phyloP scores from a whole-genome alignment of 495 filamentous ascomycete species.

The Parathielavia hyrcaniae region DNA sequence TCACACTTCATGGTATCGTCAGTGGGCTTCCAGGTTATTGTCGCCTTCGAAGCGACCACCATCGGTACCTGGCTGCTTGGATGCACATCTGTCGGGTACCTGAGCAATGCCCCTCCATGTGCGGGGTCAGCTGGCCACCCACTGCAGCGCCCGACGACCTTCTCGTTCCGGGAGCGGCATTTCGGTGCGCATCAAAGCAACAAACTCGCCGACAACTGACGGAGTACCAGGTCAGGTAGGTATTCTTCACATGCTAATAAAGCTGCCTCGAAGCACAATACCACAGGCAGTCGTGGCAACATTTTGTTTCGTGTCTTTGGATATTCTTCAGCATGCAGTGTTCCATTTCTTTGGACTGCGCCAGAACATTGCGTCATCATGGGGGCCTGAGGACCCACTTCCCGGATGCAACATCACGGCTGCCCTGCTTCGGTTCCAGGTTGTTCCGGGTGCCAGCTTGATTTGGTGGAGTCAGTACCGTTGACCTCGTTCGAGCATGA shows the following conservation, averaged over 20 bases:
- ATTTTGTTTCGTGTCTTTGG: neutral
- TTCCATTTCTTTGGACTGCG: neutral
- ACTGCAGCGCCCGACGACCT: neutral
- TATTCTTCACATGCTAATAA: neutral
- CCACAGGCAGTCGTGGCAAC: neutral
- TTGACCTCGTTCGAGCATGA: neutral
- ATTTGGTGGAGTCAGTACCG: neutral
- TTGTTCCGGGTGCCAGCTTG: neutral
- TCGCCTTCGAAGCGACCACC: neutral
- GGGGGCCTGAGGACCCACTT: constrained; percentile 3
- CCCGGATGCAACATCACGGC: constrained; percentile 14
- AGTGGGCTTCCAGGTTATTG: neutral
- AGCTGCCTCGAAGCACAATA: constrained; percentile 8
- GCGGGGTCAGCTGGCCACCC: neutral
- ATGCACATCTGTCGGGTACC: constrained; percentile 19
- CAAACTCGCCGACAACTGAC: neutral
- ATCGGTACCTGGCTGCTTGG: constrained; percentile 21
- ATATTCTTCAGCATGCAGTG: neutral
- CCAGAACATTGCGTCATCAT: constrained; percentile 20
- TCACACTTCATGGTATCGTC: neutral
- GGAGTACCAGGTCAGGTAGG: neutral
- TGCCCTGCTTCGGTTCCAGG: neutral
- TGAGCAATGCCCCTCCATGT: constrained; percentile 8
- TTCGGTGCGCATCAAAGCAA: neutral
- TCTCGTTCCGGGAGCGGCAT: constrained; percentile 4